These are phyloP conservation scores for Dendrothele bispora DNA, from an alignment of 768 basidiomycete genomes.

Conservation along the genomic window DNA sequence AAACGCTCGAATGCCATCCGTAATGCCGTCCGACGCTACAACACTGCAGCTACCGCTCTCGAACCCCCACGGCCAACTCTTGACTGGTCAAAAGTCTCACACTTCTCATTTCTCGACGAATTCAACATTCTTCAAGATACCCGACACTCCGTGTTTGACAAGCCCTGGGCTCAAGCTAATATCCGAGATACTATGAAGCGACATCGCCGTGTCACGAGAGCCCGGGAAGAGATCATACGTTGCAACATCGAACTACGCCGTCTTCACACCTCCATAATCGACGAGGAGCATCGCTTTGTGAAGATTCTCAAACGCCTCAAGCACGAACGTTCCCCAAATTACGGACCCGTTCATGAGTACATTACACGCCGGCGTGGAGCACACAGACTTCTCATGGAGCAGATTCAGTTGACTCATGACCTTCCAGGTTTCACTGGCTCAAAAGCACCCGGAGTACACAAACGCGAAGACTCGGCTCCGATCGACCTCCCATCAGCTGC, in stretches of 20 bases:
- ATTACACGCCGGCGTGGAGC: background rate
- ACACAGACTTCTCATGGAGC: background rate
- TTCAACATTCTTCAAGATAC: conserved; percentile 27
- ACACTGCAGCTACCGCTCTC: conserved; percentile 22
- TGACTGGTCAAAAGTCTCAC: conserved; percentile 21
- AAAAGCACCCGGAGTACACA: background rate
- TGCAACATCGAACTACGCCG: conserved; percentile 23
- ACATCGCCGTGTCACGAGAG: conserved; percentile 15
- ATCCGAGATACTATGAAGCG: conserved; percentile 20
- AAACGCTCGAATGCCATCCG: conserved; percentile 25
- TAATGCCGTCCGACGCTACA: conserved; percentile 28
- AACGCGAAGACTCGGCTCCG: background rate
- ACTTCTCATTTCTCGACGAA: conserved; percentile 28
- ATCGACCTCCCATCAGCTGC: no score
- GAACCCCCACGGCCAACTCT: conserved; percentile 19
- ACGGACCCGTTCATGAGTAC: background rate
- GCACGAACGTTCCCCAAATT: background rate
- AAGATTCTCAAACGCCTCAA: background rate
- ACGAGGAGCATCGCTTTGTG: conserved; percentile 14
- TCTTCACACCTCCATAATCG: conserved; percentile 21
- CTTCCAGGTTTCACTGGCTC: background rate
- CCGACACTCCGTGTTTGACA: conserved; percentile 17
- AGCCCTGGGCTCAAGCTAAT: conserved; percentile 23
- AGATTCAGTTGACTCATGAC: background rate
- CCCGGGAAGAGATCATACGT: conserved; percentile 23